phyloP scores from a whole-genome alignment of 352 stramenopile genomes.

The Globisporangium iwayamae region DNA sequence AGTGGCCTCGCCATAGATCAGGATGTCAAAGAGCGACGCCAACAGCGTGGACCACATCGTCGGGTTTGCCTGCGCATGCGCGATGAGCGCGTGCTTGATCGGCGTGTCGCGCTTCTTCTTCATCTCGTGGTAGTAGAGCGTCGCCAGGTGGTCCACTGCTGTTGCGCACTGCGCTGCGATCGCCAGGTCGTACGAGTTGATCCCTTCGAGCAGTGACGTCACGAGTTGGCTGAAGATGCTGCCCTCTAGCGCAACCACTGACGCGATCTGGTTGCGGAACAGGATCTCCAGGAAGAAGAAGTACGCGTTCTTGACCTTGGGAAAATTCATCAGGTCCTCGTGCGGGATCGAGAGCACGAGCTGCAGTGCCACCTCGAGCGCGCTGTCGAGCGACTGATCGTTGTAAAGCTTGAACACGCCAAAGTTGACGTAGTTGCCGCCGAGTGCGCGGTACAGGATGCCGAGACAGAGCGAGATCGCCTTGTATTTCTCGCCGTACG shows the following conservation, averaged over 20 bases:
- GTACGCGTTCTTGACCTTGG: constrained; percentile 97
- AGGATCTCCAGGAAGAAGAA: constrained; percentile 98
- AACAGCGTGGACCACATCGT: constrained; percentile 89
- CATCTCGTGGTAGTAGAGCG: constrained; percentile 95
- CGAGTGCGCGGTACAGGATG: constrained; percentile 83
- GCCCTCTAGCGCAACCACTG: constrained; percentile 90
- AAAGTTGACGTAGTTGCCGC: constrained; percentile 98
- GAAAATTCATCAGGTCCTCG: constrained; percentile 95
- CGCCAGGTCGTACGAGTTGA: constrained; percentile 88
- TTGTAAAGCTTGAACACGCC: constrained; percentile 99
- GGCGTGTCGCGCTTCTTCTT: constrained; percentile 95
- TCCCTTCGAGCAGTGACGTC: constrained; percentile 88
- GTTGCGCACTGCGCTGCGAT: constrained; percentile 95
- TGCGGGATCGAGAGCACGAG: constrained; percentile 94
- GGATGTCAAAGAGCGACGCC: constrained; percentile 94
- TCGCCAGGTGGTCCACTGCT: constrained; percentile 92
- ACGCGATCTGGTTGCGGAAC: constrained; percentile 96
- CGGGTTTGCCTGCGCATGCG: constrained; percentile 90
- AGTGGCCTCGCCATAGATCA: constrained; percentile 95
- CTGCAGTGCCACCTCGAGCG: constrained; percentile 93
- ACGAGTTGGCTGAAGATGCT: constrained; percentile 96
- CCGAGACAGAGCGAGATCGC: constrained; percentile 93
- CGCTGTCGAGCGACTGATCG: constrained; percentile 92
- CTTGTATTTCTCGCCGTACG: constrained; percentile 98
- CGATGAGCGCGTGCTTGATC: constrained; percentile 89